These are phyloP conservation scores for Nematodospora valgi DNA, from an alignment of 805 yeast genomes.

Conservation along the genomic window DNA sequence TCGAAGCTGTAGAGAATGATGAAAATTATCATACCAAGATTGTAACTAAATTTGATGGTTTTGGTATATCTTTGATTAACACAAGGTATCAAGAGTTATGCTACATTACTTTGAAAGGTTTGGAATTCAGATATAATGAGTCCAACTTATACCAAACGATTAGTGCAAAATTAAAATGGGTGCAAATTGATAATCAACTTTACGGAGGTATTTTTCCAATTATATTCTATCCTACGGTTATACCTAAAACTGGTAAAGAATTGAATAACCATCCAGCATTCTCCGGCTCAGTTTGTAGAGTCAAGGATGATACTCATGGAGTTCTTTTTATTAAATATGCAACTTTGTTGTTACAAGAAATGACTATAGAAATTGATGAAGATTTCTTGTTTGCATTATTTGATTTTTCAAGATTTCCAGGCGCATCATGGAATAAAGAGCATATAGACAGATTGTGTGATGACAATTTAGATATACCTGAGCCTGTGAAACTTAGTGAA, in stretches of 20 bases:
- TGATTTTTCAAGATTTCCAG: constrained; percentile 78
- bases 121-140: constrained; percentile 77
- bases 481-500: constrained; percentile 53
- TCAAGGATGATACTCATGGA: constrained; percentile 89
- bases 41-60: constrained; percentile 69
- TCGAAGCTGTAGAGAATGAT: constrained; percentile 53
- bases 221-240: constrained; percentile 81
- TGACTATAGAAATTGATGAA: constrained; percentile 91
- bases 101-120: constrained; percentile 77
- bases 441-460: constrained; percentile 56
- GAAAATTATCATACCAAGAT: constrained; percentile 52
- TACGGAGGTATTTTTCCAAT: constrained; percentile 89
- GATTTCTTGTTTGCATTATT: constrained; percentile 80
- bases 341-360: constrained; percentile 81
- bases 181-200: constrained; percentile 89
- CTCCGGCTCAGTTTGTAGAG: constrained; percentile 77
- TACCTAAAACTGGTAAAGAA: constrained; percentile 80
- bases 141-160: constrained; percentile 81
- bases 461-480: constrained; percentile 62
- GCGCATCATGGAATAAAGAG: constrained; percentile 66
- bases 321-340: constrained; percentile 89
- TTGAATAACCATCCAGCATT: constrained; percentile 87
- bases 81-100: constrained; percentile 70
- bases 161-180: constrained; percentile 84
- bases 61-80: constrained; percentile 84